Conservation (phyloP, 2,329 filamentous ascomycete genomes). For the Monilinia polystroma region DNA sequence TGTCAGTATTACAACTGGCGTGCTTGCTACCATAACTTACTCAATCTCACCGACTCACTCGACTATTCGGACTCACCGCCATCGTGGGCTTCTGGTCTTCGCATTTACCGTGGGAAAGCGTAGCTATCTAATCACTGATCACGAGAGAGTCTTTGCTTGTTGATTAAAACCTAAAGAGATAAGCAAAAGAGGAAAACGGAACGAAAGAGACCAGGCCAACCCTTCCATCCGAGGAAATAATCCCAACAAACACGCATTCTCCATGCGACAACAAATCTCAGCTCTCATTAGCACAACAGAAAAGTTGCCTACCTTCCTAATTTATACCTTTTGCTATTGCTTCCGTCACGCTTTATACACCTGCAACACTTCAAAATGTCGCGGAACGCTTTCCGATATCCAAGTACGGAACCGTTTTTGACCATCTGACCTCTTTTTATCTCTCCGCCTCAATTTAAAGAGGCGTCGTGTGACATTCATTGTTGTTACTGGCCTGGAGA, state of each 20-base stretch:
- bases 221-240: slow-evolving; percentile 12
- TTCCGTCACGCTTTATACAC: neutral
- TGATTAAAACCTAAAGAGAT: neutral
- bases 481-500: neutral
- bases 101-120: slow-evolving; percentile 2
- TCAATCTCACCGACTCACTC: slow-evolving; percentile 7
- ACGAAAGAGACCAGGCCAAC: slow-evolving; percentile 6
- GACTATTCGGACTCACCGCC: slow-evolving; percentile 19
- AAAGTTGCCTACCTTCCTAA: slow-evolving; percentile 16
- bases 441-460: slow-evolving; percentile 7
- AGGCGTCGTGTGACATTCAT: slow-evolving; percentile 17
- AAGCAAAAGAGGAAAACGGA: slow-evolving; percentile 1
- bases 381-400: slow-evolving; percentile 19
- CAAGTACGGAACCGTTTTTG: slow-evolving; percentile 22
- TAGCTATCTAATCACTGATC: slow-evolving; percentile 12
- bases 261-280: neutral
- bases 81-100: slow-evolving; percentile 4
- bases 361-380: slow-evolving; percentile 1
- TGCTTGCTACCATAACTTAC: neutral
- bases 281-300: slow-evolving; percentile 12
- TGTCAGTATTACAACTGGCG: slow-evolving; percentile 1
- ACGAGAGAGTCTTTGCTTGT: slow-evolving; percentile 17
- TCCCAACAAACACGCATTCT: slow-evolving; percentile 18
- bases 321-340: neutral
- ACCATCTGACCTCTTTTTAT: slow-evolving; percentile 23